Evolutionary conservation across 129 eudicot species (phyloP).

Genomic region (Smallanthus sonchifolius): DNA sequence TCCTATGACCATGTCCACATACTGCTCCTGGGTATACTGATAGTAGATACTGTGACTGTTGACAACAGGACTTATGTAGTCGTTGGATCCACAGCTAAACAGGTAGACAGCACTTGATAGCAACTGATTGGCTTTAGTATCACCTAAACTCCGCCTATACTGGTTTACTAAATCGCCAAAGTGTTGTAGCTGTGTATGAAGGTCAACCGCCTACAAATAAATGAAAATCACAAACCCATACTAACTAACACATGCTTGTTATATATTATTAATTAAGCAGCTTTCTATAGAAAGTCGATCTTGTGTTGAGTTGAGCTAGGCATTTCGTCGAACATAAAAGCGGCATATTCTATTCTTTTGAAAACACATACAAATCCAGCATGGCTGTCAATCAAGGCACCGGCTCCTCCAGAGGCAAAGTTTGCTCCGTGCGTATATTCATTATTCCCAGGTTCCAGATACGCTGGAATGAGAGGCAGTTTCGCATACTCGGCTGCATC

Average conservation of each 20-base stretch:
- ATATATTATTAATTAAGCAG: too few relatives aligned
- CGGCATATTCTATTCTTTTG: too few relatives aligned
- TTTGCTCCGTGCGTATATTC: conserved; percentile 36
- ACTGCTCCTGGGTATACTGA: conserved; percentile 22
- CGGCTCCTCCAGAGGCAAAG: conserved; percentile 69
- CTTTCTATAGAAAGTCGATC: too few relatives aligned
- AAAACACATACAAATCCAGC: conserved; percentile 44
- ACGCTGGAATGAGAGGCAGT: conserved; percentile 48
- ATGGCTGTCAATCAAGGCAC: conserved; percentile 43
- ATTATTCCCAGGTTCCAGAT: conserved; percentile 26
- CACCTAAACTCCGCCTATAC: conserved; percentile 24
- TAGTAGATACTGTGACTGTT: not conserved
- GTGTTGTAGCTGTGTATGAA: conserved; percentile 40
- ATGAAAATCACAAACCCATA: not conserved
- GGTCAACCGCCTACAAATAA: conserved; percentile 40
- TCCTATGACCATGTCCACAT: conserved; percentile 40
- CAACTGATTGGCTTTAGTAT: conserved; percentile 6
- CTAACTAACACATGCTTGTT: too few relatives aligned
- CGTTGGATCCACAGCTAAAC: conserved; percentile 53
- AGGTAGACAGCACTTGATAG: conserved; percentile 46
- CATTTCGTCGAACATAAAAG: too few relatives aligned
- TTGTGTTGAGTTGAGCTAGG: too few relatives aligned
- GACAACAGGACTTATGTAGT: conserved; percentile 33
- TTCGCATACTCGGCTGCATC: conserved; percentile 49
- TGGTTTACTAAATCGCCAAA: conserved; percentile 32